Evolutionary conservation across 805 yeast species (phyloP), one percentile per base, ranked within the genome.

Genomic region (Candida hungchunana): DNA sequence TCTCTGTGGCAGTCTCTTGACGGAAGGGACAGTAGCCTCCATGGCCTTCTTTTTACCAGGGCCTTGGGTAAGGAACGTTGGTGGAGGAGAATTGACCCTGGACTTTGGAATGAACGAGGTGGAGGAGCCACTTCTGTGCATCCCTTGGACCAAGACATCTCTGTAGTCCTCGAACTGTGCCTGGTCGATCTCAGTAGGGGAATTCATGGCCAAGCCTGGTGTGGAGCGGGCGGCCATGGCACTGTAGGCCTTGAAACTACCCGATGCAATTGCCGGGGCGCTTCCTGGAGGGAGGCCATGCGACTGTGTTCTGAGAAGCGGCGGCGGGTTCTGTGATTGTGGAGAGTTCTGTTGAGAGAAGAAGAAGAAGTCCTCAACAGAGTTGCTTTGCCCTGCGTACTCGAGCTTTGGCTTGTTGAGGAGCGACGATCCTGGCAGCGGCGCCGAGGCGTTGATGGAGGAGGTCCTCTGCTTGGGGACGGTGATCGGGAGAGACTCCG

Each of bases 101-200:
- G 76, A 64, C 31, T 63, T 60, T 9, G 78, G 78, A 31, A 72
- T 58, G 25, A 53, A 52, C 1, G 55, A 40, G 3, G 43, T 37
- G 3, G 53, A 34, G 0, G 49, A 39, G 2, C 33, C 58, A 62
- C 18, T 26, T 15, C 29, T 40, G 11, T 31, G 37, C 7, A 46
- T 24, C 31, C 16, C 27, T 22, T 19, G 17, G n/a, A 5, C 19
- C 29, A 47, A 29, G 22, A 43, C 47, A 6, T 41, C 44, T 4
- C 36, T 35, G 19, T 42, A 29, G 12, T 19, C 31, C 5, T 32
- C 34, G 11, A 29, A 16, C n/a, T n/a, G n/a, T n/a, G n/a, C n/a
- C n/a, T n/a, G n/a, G n/a, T n/a, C n/a, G n/a, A n/a, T n/a, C n/a
- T n/a, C n/a, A n/a, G n/a, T n/a, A n/a, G 38, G 46, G 7, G 42